Evolutionary conservation across 225 moss, liverwort and hornwort species (phyloP), one percentile per base, ranked within the genome.

Genomic region (Thuidium tamariscinum): DNA sequence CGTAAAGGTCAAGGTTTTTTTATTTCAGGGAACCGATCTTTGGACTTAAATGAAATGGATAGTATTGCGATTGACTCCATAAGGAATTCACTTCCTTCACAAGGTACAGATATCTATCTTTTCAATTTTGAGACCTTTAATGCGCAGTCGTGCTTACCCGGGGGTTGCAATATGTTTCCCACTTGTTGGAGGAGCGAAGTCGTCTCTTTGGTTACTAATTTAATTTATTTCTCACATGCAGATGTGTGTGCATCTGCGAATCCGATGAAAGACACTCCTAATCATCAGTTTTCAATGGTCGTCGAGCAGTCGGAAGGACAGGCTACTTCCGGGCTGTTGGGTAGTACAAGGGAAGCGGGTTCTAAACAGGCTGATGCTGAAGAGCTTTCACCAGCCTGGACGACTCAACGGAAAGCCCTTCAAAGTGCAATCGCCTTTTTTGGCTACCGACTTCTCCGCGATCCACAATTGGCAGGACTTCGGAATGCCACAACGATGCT

Each of bases 371-470:
- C 68, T 77, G 81, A 72, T 78, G 13, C 60, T 59, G 81, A 79
- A 48, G 82, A 90, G 80, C 72, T 84, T 59, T 89, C 81, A 73
- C 87, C 74, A 82, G 70, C 83, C 78, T 92, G 91, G 94, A 92
- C 94, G 36, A 39, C 83, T 56, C 91, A 95, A 72, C 88, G 89
- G 82, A 95, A 89, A 89, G 86, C 87, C 71, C 92, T 96, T 69
- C 94, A 95, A 82, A 89, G 86, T 89, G 96, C 96, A 63, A 94
- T 96, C 36, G 86, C 90, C 55, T 94, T 93, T 85, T 95, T 93
- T 74, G 94, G 96, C 79, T 93, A 92, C 86, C 93, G 91, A 61
- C 90, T 96, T 77, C 89, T 96, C 42, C 82, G 91, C 78, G 94
- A 96, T 90, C 91, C 93, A 61, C 94, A 94, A 48, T 90, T 96